phyloP scores from a whole-genome alignment of 2,329 filamentous ascomycete genomes.

The Colletotrichum filicis region DNA sequence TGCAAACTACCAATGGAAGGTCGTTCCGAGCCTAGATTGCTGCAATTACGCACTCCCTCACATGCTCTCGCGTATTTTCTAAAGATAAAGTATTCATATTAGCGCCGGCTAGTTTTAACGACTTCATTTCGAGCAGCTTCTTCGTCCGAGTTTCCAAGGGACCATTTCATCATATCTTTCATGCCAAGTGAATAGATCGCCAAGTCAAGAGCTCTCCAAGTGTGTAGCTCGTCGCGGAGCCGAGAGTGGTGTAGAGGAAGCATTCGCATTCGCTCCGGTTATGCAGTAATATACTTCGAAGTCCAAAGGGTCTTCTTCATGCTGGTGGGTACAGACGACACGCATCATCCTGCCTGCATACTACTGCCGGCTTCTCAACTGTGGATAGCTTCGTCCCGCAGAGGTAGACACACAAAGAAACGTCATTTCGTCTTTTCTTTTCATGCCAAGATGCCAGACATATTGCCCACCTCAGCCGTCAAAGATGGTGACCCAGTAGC shows the following conservation, averaged over 20 bases:
- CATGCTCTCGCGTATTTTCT: background rate
- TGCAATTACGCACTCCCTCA: no score
- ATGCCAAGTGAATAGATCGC: background rate
- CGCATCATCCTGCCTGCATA: background rate
- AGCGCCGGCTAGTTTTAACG: background rate
- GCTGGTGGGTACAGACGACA: background rate
- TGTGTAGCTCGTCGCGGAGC: background rate
- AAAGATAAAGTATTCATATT: background rate
- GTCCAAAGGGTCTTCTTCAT: background rate
- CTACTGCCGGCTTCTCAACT: background rate
- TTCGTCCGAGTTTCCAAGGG: background rate
- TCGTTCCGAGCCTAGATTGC: background rate
- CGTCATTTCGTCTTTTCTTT: background rate
- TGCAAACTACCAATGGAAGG: background rate
- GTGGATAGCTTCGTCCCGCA: background rate
- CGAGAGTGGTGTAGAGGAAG: background rate
- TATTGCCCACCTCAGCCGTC: background rate
- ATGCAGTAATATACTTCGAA: background rate
- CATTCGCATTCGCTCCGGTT: background rate
- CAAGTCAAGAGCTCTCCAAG: background rate
- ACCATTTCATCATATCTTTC: background rate
- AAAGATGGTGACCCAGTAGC: background rate
- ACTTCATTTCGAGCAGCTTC: background rate
- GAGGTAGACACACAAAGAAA: background rate
- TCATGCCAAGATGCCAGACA: background rate